Evolutionary conservation across 345 rosid genomes (phyloP), one percentile per base, ranked within the genome.

Genomic region (Corchorus capsularis): DNA sequence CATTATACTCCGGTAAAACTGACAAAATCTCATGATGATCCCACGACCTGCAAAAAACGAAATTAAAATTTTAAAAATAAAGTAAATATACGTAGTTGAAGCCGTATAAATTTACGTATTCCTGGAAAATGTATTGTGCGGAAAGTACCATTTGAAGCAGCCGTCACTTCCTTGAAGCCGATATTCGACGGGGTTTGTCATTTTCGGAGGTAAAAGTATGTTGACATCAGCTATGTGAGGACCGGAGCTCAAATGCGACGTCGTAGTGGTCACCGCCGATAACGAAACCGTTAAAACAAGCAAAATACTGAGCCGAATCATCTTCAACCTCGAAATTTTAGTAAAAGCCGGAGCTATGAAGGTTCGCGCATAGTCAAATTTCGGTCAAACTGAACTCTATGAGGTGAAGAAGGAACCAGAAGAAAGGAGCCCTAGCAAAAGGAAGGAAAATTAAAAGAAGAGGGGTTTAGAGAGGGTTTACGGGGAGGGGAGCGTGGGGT

Each of bases 131-230:
- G 41, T 62, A 17, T 22, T 12, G 0, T 8, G 14, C 19, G 35
- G 75, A 0, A 56, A 47, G 60, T 39, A 91, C 99, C 99, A 94
- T 87, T 89, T 91, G 86, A 94, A 94, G 89, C 99, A 94, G 75
- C 98, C 98, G 79, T 91, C 97, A 27, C 95, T 93, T 72, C 98
- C 98, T 79, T 91, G 98, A 71, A 94, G 98, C 19, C 93, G 94
- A 77, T 90, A 91, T 84, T 93, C 95, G n/a, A 94, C 97, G 34
- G 97, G 87, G 59, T 86, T 84, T 49, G 94, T 94, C 95, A 94
- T 93, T 81, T 72, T 94, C 15, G 97, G 98, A 82, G 98, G 98
- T 79, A 94, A 81, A 14, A 94, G 89, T 67, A 94, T 83, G 86
- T 94, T 94, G 71, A 94, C 97, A 80, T 94, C 98, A 14, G 97